Percentiles rank a stretch among this genome's conserved stretches.
Conservation (phyloP, 2,329 filamentous ascomycete species). For the Akanthomyces muscarius region DNA sequence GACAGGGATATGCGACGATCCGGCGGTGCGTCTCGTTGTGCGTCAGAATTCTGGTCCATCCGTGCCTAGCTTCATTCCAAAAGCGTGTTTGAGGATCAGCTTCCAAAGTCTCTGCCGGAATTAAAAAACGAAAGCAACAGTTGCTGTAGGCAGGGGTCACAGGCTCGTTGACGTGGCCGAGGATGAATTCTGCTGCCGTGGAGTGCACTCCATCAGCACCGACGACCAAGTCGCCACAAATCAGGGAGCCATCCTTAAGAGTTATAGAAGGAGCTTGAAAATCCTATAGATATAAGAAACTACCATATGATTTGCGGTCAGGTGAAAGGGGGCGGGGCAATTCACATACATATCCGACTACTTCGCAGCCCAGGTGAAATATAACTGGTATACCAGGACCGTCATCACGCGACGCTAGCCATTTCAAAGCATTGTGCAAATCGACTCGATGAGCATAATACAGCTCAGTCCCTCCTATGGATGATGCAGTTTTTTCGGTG, state of each 20-base stretch:
- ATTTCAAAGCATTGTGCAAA: constrained; percentile 34
- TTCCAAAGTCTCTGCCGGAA: constrained; percentile 27
- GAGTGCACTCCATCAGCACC: constrained; percentile 44
- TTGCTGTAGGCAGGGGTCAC: constrained; percentile 28
- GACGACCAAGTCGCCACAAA: constrained; percentile 31
- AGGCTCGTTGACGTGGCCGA: constrained; percentile 27
- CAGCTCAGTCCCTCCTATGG: constrained; percentile 29
- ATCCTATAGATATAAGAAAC: background rate
- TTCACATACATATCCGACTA: constrained; percentile 16
- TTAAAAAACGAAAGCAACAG: constrained; percentile 35
- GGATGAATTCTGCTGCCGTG: constrained; percentile 26
- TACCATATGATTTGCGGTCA: background rate
- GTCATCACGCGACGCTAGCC: constrained; percentile 28
- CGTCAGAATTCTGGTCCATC: constrained; percentile 25
- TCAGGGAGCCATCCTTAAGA: background rate
- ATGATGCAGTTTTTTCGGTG: constrained; percentile 20
- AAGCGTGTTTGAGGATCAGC: constrained; percentile 29
- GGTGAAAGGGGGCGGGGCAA: background rate
- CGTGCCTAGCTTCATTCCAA: constrained; percentile 28
- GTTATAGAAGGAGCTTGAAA: background rate
- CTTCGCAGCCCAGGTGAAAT: constrained; percentile 25
- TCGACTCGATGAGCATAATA: constrained; percentile 38
- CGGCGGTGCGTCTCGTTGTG: constrained; percentile 23
- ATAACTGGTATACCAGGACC: constrained; percentile 25
- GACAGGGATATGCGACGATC: constrained; percentile 32